Evolutionary conservation across 1,139 yeast genomes (phyloP).

Genomic region (Meyerozyma sp.): DNA sequence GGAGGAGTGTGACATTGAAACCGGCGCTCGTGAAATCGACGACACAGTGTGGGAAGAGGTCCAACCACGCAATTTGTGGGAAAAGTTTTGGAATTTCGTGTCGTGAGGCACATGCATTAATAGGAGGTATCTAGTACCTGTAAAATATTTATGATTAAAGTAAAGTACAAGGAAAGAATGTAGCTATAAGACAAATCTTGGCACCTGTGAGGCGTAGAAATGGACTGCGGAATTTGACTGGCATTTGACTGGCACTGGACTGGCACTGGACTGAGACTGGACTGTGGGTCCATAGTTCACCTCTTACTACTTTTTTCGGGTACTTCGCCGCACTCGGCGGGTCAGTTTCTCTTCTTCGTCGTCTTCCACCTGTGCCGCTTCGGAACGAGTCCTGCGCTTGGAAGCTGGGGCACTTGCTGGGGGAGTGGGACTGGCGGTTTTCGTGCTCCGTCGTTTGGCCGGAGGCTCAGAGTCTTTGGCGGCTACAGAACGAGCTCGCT

Average conservation of each 20-base stretch:
- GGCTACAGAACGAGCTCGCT: slow-evolving; percentile 24
- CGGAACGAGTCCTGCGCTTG: slow-evolving; percentile 23
- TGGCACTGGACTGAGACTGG: not conserved
- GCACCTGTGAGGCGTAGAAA: too few species aligned
- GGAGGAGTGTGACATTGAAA: slow-evolving; percentile 57
- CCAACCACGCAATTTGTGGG: slow-evolving; percentile 47
- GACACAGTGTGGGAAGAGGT: slow-evolving; percentile 44
- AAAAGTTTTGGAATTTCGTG: slow-evolving; percentile 42
- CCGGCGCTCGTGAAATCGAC: slow-evolving; percentile 56
- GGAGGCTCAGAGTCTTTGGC: slow-evolving; percentile 14
- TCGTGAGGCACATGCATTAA: slow-evolving; percentile 2
- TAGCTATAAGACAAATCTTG: too few species aligned
- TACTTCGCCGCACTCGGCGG: slow-evolving; percentile 8
- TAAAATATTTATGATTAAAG: too few species aligned
- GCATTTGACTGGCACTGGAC: too few species aligned
- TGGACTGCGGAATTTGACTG: too few species aligned
- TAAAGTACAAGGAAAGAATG: too few species aligned
- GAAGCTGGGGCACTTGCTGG: slow-evolving; percentile 5
- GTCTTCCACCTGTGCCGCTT: slow-evolving; percentile 13
- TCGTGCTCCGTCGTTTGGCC: slow-evolving; percentile 9
- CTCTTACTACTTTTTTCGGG: slow-evolving; percentile 8
- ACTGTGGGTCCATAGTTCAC: too few species aligned
- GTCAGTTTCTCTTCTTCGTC: slow-evolving; percentile 6
- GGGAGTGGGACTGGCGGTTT: slow-evolving; percentile 9
- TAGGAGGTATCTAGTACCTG: not conserved